Base-by-base conservation (phyloP, 2,329 filamentous ascomycete species). In the Grosmannia penicillata region DNA sequence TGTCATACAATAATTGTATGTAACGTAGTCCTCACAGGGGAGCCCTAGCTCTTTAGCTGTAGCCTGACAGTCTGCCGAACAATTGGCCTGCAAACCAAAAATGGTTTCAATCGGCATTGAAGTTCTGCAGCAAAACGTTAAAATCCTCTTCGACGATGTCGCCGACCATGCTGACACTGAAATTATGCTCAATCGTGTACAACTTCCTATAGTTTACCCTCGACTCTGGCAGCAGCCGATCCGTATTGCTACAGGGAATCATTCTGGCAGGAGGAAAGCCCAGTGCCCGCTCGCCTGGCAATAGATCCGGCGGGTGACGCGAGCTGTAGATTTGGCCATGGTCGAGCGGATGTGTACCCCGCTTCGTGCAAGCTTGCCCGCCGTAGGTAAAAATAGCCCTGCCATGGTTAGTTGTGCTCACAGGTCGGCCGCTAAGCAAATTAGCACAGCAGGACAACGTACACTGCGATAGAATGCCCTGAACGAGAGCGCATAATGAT, bases 161-260 rank as follows among this genome's bases (percentile, higher is more conserved):
- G n/a, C 71, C 71, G 37, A 75, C 66, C 47, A 75, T 72, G 46
- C 66, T 60, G n/a, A 75, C 67, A 33, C 59, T 63, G 46, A 66
- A 56, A 47, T 75, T 75, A 53, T 75, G 71, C 50, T 74, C 68
- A 21, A 75, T 58, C 4, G 68, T 70, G 22, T 63, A 58, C 6
- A 69, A 54, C 44, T 74, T 74, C 6, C 67, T 65, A 50, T 74
- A 75, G 52, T 75, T 73, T 45, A 73, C 61, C 6, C 71, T 63
- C 11, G 71, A 75, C 43, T 68, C 62, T 23, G 46, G 57, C 10
- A 57, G 56, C 7, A 75, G 56, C 38, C 53, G 61, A 42, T 74
- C 67, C 24, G 56, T 58, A 13, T 56, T 51, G 4, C 57, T 53
- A 17, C 51, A 55, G 17, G 72, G 60, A 1, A 58, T 51, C 30